A percentile compares a stretch with the other conserved stretches of the same genome.
These are phyloP conservation scores for Saccharomyces mikatae DNA, from an alignment of 805 yeast genomes.

Conservation along the genomic window DNA sequence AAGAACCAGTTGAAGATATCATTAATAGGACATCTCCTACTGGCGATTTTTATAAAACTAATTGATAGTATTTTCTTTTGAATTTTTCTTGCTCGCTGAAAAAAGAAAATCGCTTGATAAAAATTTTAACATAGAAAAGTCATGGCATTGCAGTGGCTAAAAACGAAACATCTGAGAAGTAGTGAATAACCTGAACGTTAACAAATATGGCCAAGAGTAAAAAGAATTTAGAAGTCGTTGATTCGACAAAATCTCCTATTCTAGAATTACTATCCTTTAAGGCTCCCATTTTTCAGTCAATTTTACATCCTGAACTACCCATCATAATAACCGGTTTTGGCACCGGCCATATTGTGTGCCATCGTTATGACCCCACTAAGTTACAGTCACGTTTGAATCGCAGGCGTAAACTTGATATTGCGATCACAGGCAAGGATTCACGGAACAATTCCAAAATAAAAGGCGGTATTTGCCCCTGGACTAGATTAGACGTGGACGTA, in stretches of 20 bases:
- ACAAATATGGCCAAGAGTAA: constrained; percentile 5
- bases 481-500: not conserved
- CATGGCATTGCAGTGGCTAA: not conserved
- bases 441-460: constrained; percentile 7
- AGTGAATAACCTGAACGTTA: not conserved
- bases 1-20: constrained; percentile 49
- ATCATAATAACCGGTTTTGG: constrained; percentile 67
- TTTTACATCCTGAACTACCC: constrained; percentile 70
- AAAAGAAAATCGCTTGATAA: not conserved
- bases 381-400: constrained; percentile 30
- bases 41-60: not conserved
- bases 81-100: not conserved
- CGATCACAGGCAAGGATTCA: not conserved
- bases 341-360: constrained; percentile 64
- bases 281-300: constrained; percentile 59
- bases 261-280: constrained; percentile 39
- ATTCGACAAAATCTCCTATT: constrained; percentile 19
- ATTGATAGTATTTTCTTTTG: not conserved
- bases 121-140: not conserved
- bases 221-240: constrained; percentile 4
- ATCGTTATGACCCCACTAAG: constrained; percentile 45
- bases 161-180: not conserved
- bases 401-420: not conserved
- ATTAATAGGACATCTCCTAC: constrained; percentile 30
- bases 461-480: not conserved